Base-by-base conservation (phyloP, 1,284 basidiomycete species). In the Melampsora americana region DNA sequence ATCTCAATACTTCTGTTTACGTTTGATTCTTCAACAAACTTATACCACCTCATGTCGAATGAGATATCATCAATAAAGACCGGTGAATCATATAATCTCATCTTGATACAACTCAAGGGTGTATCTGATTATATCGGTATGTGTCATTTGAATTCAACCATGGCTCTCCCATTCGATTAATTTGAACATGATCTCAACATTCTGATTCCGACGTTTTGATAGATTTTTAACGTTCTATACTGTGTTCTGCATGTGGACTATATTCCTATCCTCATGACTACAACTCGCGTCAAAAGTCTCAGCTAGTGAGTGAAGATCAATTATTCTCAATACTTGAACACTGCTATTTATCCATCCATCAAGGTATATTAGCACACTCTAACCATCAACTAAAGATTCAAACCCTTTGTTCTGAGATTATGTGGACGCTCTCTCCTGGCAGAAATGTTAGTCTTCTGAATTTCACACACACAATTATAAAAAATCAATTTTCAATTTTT, bases 341-440 rank as follows among this genome's bases (percentile, higher is more conserved):
- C 90, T 0, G 93, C 91, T 0, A 86, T 93, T 11, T 87, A 90
- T 69, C 90, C 92, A 79, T 90, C 93, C 0, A 84, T 92, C 7
- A n/a, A n/a, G n/a, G n/a, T n/a, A n/a, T n/a, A n/a, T 84, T 95
- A 16, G 87, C 91, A 0, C 86, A 87, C 23, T 82, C 86, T 1
- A 86, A 88, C 62, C 84, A 84, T 23, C 79, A 84, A 0, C 83
- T 93, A 77, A 86, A 89, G 64, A 92, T 92, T 2, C 90, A 89
- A 83, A 90, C 90, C 0, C 84, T 92, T 0, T 92, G 95, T 81
- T 92, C 92, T 0, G 93, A 96, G 82, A 87, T 96, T 69, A 85
- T 96, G 14, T 92, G 90, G 86, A 85, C 87, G 26, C 85, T 96
- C 62, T 92, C 90, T 79, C 91, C 92, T 0, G 91, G 89, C 23